phyloP scores from a whole-genome alignment of 192 early-diverging fungal species.

The Phycomyces blakesleeanus region DNA sequence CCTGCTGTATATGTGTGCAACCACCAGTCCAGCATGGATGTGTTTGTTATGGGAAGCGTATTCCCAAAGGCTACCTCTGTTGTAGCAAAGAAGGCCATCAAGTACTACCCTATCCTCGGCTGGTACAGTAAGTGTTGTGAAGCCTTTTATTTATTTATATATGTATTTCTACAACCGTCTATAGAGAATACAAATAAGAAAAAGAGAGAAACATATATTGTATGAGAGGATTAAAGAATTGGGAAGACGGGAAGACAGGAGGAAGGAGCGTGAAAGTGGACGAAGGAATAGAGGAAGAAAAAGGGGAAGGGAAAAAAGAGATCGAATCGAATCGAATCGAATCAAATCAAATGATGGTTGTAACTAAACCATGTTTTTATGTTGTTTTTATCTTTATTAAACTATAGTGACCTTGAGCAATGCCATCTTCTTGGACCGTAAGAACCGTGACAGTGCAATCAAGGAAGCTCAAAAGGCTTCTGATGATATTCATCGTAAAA shows the following conservation, averaged over 20 bases:
- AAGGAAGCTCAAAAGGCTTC: constrained; percentile 75
- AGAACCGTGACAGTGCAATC: constrained; percentile 73
- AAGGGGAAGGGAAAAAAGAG: no score
- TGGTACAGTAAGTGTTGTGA: constrained; percentile 61
- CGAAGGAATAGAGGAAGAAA: no score
- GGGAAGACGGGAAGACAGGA: no score
- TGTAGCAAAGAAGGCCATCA: constrained; percentile 69
- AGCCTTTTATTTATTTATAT: neutral
- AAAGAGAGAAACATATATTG: no score
- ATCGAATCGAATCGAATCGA: no score
- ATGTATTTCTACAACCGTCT: no score
- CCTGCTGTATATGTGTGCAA: constrained; percentile 79
- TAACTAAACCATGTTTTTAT: no score
- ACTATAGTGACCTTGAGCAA: constrained; percentile 72
- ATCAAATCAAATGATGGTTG: no score
- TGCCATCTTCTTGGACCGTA: constrained; percentile 85
- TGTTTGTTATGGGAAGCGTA: constrained; percentile 61
- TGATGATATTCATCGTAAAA: constrained; percentile 66
- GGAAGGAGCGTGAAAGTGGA: no score
- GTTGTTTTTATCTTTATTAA: no score
- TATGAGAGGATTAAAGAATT: no score
- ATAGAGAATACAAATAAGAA: neutral
- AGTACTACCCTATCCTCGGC: constrained; percentile 70
- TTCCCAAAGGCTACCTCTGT: constrained; percentile 61
- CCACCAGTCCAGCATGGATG: constrained; percentile 81